Base-by-base conservation (phyloP, 495 filamentous ascomycete genomes). In the Talaromyces trachyspermus region DNA sequence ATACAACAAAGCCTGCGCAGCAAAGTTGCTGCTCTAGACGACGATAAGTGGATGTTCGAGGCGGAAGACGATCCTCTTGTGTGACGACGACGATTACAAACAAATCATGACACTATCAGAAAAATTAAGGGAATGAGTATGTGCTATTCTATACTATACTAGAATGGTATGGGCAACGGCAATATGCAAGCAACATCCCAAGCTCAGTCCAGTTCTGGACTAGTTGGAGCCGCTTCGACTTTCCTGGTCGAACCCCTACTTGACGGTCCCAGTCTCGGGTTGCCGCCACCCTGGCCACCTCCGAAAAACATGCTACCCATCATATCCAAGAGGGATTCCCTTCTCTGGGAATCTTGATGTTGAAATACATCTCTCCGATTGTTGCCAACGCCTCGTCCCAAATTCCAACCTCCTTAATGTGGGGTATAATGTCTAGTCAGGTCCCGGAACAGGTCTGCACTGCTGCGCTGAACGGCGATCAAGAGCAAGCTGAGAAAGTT, bases 291-390 rank as follows among this genome's bases (percentile, higher is more conserved):
- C 43, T 67, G 64, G 19, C 68, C 67, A 5, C 78, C 80, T 43
- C 88, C 89, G 5, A 89, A 88, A 61, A 96, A 82, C 76, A 99
- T 80, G 51, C 79, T 86, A 3, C 89, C 86, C 89, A 97, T 95
- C 89, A 99, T 97, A 56, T 97, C 94, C 56, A 97, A 75, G 54
- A 61, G 6, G 89, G 89, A 59, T 95, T 96, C 33, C 82, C 82
- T 66, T 91, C 86, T 41, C 83, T 74, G 23, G 88, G 90, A 51
- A 89, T 80, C 72, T 84, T 84, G 58, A 99, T 95, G n/a, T 78
- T 82, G 63, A 97, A 99, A 68, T 96, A 99, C 77, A 92, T 90
- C 75, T 97, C 90, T 32, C 85, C 92, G 53, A 97, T 81, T 61
- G 86, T 80, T 33, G 86, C 84, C 53, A 97, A 68, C 17, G 86